These are phyloP conservation scores for Pulicaria dysenterica DNA, from an alignment of 129 eudicot species.

Conservation along the genomic window DNA sequence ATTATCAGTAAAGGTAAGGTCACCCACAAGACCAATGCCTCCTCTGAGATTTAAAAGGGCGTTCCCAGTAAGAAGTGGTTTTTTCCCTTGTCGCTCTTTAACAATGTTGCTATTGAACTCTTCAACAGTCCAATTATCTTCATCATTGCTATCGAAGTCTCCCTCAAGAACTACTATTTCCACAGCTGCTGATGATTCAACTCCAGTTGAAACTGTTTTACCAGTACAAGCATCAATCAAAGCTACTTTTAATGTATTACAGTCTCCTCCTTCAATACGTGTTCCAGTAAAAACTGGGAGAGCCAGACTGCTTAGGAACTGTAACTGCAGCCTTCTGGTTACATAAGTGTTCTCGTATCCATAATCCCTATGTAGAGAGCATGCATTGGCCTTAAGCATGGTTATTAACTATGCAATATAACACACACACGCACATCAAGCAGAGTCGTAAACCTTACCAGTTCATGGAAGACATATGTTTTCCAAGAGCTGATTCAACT, in stretches of 20 bases:
- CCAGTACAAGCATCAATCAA: conserved; percentile 66
- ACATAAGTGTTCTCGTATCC: conserved; percentile 49
- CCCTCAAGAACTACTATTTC: conserved; percentile 96
- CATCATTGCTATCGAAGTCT: conserved; percentile 75
- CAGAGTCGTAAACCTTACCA: conserved; percentile 48
- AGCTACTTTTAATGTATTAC: conserved; percentile 62
- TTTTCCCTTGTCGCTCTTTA: conserved; percentile 82
- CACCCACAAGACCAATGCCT: conserved; percentile 74
- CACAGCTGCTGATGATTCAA: conserved; percentile 64
- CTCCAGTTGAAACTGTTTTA: conserved; percentile 58
- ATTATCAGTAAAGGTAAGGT: conserved; percentile 82
- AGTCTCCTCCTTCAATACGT: conserved; percentile 88
- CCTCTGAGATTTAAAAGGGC: conserved; percentile 49
- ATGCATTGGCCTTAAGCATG: conserved; percentile 23
- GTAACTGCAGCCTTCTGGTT: conserved; percentile 66
- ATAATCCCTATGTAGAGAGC: conserved; percentile 49
- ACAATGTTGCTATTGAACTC: conserved; percentile 76
- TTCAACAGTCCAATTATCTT: conserved; percentile 66
- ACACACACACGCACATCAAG: background rate
- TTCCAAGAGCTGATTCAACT: conserved; percentile 75
- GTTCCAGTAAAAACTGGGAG: conserved; percentile 95
- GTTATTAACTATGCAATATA: conserved; percentile 3
- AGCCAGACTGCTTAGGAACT: conserved; percentile 57
- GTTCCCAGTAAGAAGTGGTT: conserved; percentile 77
- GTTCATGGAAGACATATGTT: conserved; percentile 57